Conservation (phyloP, 2,329 filamentous ascomycete species). For the Plenodomus tracheiphilus region DNA sequence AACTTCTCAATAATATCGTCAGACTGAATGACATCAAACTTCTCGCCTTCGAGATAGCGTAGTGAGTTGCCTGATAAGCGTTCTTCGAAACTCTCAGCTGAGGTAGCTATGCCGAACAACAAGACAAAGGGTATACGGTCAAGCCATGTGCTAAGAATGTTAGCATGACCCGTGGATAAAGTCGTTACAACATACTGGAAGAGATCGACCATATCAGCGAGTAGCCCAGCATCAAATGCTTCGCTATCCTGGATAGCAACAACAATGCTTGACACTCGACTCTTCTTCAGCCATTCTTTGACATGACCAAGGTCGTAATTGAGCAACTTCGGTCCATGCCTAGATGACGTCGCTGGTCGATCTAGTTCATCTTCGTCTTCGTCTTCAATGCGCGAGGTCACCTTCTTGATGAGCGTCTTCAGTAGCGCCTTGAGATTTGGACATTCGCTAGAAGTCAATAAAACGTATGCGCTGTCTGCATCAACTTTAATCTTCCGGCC, state of each 20-base stretch:
- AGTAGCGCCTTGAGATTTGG: constrained; percentile 72
- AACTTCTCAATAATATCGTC: constrained; percentile 72
- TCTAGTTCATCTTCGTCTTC: constrained; percentile 53
- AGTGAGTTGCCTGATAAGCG: constrained; percentile 71
- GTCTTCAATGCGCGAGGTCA: constrained; percentile 60
- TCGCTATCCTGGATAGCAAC: constrained; percentile 81
- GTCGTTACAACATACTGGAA: constrained; percentile 59
- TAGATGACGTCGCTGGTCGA: constrained; percentile 15
- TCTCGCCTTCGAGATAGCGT: constrained; percentile 67
- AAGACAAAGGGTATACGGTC: constrained; percentile 76
- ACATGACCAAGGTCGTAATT: constrained; percentile 80
- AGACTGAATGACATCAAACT: constrained; percentile 78
- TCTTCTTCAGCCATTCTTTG: constrained; percentile 60
- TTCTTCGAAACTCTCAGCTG: constrained; percentile 76
- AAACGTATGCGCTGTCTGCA: constrained; percentile 61
- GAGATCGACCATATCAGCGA: constrained; percentile 71
- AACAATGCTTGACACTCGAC: constrained; percentile 63
- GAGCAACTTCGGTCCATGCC: constrained; percentile 67
- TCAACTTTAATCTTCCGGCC: constrained; percentile 48
- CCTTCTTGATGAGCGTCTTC: constrained; percentile 72
- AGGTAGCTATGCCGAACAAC: constrained; percentile 80
- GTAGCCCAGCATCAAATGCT: constrained; percentile 72
- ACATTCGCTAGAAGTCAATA: constrained; percentile 71
- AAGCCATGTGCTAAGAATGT: constrained; percentile 62
- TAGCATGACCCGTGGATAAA: constrained; percentile 12